A percentile compares a stretch with the other conserved stretches of the same genome.
Conservation (phyloP, 768 basidiomycete species). For the Lactarius indigo region DNA sequence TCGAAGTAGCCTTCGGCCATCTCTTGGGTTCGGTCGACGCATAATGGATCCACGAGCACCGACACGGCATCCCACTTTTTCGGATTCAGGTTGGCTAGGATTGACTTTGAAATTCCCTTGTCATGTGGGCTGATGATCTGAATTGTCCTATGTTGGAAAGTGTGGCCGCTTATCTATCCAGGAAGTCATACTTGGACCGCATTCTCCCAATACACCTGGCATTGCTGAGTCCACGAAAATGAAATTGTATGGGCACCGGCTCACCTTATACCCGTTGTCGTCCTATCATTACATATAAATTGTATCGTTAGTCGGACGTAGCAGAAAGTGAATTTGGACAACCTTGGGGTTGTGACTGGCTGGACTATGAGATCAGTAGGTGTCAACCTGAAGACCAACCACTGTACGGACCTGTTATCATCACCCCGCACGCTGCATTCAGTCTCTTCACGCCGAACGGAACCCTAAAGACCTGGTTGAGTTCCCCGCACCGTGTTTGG, state of each 20-base stretch:
- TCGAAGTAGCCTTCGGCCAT: constrained; percentile 59
- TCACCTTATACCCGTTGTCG: constrained; percentile 87
- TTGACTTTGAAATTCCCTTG: constrained; percentile 64
- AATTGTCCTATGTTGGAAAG: constrained; percentile 20
- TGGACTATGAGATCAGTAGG: constrained; percentile 28
- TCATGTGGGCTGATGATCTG: constrained; percentile 88
- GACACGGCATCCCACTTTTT: constrained; percentile 39
- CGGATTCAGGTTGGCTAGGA: constrained; percentile 58
- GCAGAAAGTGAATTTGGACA: constrained; percentile 10
- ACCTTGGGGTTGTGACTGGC: constrained; percentile 91
- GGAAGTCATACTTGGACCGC: constrained; percentile 60
- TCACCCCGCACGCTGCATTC: constrained; percentile 75
- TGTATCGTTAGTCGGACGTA: background rate
- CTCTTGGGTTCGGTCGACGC: constrained; percentile 53
- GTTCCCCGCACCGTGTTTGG: background rate
- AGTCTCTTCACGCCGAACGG: constrained; percentile 71
- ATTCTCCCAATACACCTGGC: constrained; percentile 86
- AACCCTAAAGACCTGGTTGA: constrained; percentile 46
- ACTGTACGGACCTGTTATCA: constrained; percentile 69
- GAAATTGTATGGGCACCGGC: background rate
- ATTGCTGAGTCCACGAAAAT: constrained; percentile 9
- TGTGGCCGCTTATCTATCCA: constrained; percentile 7
- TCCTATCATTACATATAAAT: constrained; percentile 40
- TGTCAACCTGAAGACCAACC: constrained; percentile 2
- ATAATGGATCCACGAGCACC: constrained; percentile 42